Evolutionary conservation across 495 filamentous ascomycete species (phyloP).

Genomic region (Penicillium maclennaniae): DNA sequence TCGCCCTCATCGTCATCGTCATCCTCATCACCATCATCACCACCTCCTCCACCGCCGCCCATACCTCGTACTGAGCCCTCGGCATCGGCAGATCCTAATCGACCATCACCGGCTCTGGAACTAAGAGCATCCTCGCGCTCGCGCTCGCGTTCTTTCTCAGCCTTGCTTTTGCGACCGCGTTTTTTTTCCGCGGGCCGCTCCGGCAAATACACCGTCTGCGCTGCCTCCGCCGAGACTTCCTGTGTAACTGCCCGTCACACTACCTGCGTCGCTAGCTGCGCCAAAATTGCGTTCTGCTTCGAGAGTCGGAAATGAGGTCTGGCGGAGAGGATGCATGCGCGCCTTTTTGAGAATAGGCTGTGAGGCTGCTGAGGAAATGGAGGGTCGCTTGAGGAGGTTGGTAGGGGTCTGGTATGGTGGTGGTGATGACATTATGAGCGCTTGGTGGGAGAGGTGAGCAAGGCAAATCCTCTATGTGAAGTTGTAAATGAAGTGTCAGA

Average conservation of each 20-base stretch:
- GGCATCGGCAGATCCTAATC: slow-evolving; percentile 39
- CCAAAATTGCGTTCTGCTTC: slow-evolving; percentile 60
- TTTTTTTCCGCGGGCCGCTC: slow-evolving; percentile 49
- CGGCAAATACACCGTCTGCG: slow-evolving; percentile 41
- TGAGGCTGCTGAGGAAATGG: slow-evolving; percentile 38
- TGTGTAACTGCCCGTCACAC: slow-evolving; percentile 61
- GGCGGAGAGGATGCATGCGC: slow-evolving; percentile 72
- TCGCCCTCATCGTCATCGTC: slow-evolving; percentile 63
- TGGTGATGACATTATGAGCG: slow-evolving; percentile 42
- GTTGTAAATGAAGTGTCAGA: neutral
- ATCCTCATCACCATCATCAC: slow-evolving; percentile 63
- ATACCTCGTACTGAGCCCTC: slow-evolving; percentile 43
- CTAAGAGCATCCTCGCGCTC: slow-evolving; percentile 50
- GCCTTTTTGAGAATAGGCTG: slow-evolving; percentile 30
- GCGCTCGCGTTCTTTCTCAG: slow-evolving; percentile 41
- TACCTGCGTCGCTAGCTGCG: slow-evolving; percentile 61
- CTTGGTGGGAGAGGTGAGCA: neutral
- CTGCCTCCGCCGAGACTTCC: slow-evolving; percentile 53
- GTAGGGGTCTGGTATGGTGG: slow-evolving; percentile 32
- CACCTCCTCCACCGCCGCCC: slow-evolving; percentile 40
- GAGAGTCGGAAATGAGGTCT: slow-evolving; percentile 78
- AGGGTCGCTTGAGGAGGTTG: slow-evolving; percentile 44
- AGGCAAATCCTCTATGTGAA: neutral
- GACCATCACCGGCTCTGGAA: slow-evolving; percentile 46
- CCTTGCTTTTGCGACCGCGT: slow-evolving; percentile 63